Evolutionary conservation across 2,329 filamentous ascomycete species (phyloP).

Genomic region (Elsinoe ampelina): DNA sequence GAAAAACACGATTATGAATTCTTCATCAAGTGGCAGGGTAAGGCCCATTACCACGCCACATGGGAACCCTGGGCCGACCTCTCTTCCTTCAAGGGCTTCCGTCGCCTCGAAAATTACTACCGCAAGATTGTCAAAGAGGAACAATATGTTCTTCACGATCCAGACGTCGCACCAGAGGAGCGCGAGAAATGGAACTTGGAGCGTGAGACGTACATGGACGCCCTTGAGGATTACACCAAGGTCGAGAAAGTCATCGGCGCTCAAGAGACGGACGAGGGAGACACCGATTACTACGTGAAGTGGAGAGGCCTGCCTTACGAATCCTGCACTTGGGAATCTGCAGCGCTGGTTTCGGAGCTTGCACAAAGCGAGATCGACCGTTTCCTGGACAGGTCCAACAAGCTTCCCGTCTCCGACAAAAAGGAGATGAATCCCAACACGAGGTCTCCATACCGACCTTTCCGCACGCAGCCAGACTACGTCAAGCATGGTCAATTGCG

Average conservation of each 20-base stretch:
- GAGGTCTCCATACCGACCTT: slow-evolving; percentile 59
- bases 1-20: slow-evolving; percentile 77
- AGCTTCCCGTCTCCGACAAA: slow-evolving; percentile 70
- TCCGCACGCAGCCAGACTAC: slow-evolving; percentile 76
- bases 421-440: slow-evolving; percentile 67
- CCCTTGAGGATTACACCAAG: slow-evolving; percentile 79
- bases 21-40: slow-evolving; percentile 91
- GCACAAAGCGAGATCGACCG: slow-evolving; percentile 88
- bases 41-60: slow-evolving; percentile 89
- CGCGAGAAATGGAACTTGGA: slow-evolving; percentile 94
- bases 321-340: slow-evolving; percentile 85
- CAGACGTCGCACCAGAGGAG: slow-evolving; percentile 69
- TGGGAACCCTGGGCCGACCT: slow-evolving; percentile 79
- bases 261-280: slow-evolving; percentile 63
- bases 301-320: slow-evolving; percentile 84
- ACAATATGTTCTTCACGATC: slow-evolving; percentile 64
- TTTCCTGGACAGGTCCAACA: slow-evolving; percentile 73
- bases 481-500: slow-evolving; percentile 76
- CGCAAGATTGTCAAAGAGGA: slow-evolving; percentile 73
- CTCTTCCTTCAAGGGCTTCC: slow-evolving; percentile 68
- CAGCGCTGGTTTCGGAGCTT: slow-evolving; percentile 62
- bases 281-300: slow-evolving; percentile 85
- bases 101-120: slow-evolving; percentile 92
- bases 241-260: slow-evolving; percentile 87
- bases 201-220: slow-evolving; percentile 80